Conservation (phyloP, 106 monocot species). For the Dendrobium catenatum region DNA sequence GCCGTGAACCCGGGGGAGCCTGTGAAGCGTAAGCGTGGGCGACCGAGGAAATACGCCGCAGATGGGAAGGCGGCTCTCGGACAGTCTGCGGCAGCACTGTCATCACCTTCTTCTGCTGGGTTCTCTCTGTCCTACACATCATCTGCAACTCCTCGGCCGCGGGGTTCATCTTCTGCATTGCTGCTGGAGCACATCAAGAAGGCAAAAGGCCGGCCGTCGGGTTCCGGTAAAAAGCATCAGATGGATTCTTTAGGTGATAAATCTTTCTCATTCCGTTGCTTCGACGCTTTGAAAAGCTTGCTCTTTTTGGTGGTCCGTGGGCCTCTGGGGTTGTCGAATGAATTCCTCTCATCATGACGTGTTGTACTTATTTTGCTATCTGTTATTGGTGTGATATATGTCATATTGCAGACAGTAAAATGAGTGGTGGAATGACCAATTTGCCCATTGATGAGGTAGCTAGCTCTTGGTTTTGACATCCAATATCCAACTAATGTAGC, state of each 20-base stretch:
- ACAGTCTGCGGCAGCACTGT: not conserved
- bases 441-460: not conserved
- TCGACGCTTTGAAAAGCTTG: not conserved
- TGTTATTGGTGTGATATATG: not conserved
- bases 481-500: too few species aligned
- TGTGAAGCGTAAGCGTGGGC: constrained; percentile 21
- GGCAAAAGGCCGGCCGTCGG: constrained; percentile 10
- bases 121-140: constrained; percentile 6
- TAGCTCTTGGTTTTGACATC: too few species aligned
- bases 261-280: not conserved
- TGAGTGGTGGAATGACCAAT: not conserved
- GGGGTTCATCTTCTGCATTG: not conserved
- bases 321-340: not conserved
- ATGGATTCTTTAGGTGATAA: constrained; percentile 13
- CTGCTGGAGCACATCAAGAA: constrained; percentile 7
- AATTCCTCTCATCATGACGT: too few species aligned
- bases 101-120: not conserved
- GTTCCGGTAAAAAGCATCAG: constrained; percentile 14
- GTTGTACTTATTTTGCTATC: not conserved
- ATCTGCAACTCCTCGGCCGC: not conserved
- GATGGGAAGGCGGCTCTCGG: not conserved
- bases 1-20: not conserved
- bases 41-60: constrained; percentile 15
- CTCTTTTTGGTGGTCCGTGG: not conserved
- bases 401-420: not conserved